Evolutionary conservation across 768 basidiomycete species (phyloP).

Genomic region (Tricholoma sp.): DNA sequence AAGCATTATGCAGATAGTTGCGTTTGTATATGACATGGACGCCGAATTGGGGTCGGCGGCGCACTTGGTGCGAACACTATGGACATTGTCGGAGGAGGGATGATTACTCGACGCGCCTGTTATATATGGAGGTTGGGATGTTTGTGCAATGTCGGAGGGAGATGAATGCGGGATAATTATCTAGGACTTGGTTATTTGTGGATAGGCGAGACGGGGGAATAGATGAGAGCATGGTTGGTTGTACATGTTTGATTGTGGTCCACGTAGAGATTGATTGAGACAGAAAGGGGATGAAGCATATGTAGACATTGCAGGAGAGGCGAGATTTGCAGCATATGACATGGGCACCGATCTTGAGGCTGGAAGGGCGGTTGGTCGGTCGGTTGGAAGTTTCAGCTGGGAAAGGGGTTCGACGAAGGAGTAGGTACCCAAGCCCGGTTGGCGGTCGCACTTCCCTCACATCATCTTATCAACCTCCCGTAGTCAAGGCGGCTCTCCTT

Average conservation of each 20-base stretch:
- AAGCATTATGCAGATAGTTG: not conserved
- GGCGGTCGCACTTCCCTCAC: not conserved
- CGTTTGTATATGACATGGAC: not conserved
- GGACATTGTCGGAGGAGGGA: not conserved
- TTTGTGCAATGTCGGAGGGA: not conserved
- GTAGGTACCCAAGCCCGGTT: not conserved
- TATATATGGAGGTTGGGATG: not conserved
- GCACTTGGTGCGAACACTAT: not conserved
- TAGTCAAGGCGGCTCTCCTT: conserved; percentile 45
- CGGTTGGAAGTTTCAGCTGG: not conserved
- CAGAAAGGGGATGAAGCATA: not conserved
- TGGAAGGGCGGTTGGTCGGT: not conserved
- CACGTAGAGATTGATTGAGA: not conserved
- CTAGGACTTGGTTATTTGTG: not conserved
- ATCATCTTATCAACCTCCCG: conserved; percentile 39
- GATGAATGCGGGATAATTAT: not conserved
- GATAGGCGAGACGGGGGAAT: not conserved
- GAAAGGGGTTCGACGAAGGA: not conserved
- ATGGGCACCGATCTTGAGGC: not conserved
- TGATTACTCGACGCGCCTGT: not conserved
- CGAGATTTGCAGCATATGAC: not conserved
- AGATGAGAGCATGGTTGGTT: not conserved
- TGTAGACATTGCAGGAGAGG: not conserved
- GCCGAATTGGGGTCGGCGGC: not conserved
- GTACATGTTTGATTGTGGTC: not conserved